Evolutionary conservation across 192 early-diverging fungal species (phyloP), one percentile per base, ranked within the genome.

Genomic region (Chytriomyces sp.): DNA sequence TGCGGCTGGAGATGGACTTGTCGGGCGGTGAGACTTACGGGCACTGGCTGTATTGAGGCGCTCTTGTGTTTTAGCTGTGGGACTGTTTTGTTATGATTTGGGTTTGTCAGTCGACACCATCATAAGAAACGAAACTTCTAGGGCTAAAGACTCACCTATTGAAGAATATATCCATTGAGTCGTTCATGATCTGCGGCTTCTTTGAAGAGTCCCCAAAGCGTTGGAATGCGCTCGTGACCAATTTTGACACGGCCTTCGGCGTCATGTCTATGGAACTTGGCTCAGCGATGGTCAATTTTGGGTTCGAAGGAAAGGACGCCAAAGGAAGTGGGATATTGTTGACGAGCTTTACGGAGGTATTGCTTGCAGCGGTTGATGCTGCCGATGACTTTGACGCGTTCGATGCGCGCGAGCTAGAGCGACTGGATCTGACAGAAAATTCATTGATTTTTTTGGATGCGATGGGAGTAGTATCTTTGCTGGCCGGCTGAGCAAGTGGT

Each of bases 131-230:
- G n/a, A 12, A 12, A 12, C 19, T 44, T 44, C 19, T 44, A 44
- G 8, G 41, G 8, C 41, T 12, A 7, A 12, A n/a, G 7, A 44
- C 41, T 8, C 22, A 61, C 59, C 59, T 61, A 34, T 61, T 61
- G 59, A 61, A 61, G 25, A 61, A 61, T 61, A 28, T 31, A 39
- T 61, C 59, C 59, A 61, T 61, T 12, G 30, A 28, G 6, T 22
- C 33, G 38, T 61, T 31, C 22, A 28, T 33, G 10, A 7, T 10
- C 10, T 22, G 6, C 6, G 59, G 22, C 25, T 61, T 61, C 22
- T 14, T 61, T 8, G 32, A 10, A 32, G 59, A 33, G n/a, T n/a
- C n/a, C 25, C 59, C 32, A 33, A 33, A 61, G 10, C 59, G 59
- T 10, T 61, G 5, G 12, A 58, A 58, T 31, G 44, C 44, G 44